Percentiles rank a stretch among this genome's conserved stretches.
phyloP scores from a whole-genome alignment of 1,139 yeast genomes.

The Lodderomyces parapsilosis region DNA sequence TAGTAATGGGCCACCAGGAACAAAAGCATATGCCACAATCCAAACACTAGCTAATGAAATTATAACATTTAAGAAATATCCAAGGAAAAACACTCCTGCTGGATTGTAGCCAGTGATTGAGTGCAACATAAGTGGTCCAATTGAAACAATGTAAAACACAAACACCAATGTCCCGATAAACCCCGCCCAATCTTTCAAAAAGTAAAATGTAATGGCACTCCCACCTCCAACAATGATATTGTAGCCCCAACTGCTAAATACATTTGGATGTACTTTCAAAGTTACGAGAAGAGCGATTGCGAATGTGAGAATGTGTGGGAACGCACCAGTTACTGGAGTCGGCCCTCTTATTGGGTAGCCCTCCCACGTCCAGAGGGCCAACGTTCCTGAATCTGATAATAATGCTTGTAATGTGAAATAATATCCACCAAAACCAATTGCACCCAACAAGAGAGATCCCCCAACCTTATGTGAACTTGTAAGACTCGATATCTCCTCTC shows the following conservation, averaged over 20 bases:
- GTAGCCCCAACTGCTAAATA: conserved; percentile 26
- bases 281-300: conserved; percentile 50
- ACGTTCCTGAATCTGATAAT: conserved; percentile 79
- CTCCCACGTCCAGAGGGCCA: conserved; percentile 91
- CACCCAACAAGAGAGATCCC: conserved; percentile 49
- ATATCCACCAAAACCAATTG: conserved; percentile 75
- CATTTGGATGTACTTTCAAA: conserved; percentile 23
- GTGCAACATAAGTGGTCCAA: conserved; percentile 64
- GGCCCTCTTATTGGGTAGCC: conserved; percentile 91
- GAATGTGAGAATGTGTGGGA: conserved; percentile 61
- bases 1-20: conserved; percentile 85
- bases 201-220: conserved; percentile 51
- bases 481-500: conserved; percentile 1
- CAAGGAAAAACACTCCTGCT: conserved; percentile 55
- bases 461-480: conserved; percentile 15
- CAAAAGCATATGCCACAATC: conserved; percentile 98
- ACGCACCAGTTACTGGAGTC: conserved; percentile 85
- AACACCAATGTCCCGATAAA: conserved; percentile 73
- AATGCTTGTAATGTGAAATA: conserved; percentile 72
- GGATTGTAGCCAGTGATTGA: conserved; percentile 60
- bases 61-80: conserved; percentile 54
- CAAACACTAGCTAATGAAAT: conserved; percentile 82
- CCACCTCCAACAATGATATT: conserved; percentile 43
- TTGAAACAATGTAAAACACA: conserved; percentile 59
- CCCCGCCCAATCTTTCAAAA: conserved; percentile 74